Percentiles rank a stretch among this genome's conserved stretches.
Conservation (phyloP, 2,329 filamentous ascomycete genomes). For the Lecanoromycetidae sp. region DNA sequence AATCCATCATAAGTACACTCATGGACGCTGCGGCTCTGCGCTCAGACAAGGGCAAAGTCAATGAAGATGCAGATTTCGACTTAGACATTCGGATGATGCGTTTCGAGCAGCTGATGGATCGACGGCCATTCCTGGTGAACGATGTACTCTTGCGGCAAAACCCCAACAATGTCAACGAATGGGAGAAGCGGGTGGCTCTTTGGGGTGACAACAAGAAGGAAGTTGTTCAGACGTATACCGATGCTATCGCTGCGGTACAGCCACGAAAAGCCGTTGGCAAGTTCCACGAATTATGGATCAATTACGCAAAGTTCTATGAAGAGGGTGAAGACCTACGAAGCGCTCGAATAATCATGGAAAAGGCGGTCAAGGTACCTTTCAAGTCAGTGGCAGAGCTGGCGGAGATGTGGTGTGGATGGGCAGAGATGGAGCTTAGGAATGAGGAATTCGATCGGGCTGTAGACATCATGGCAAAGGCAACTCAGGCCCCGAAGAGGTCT, state of each 20-base stretch:
- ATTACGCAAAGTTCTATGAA: constrained; percentile 97
- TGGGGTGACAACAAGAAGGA: constrained; percentile 91
- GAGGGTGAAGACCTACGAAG: constrained; percentile 69
- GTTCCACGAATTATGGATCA: constrained; percentile 90
- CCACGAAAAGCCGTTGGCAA: constrained; percentile 89
- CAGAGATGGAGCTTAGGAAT: constrained; percentile 90
- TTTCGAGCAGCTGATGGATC: constrained; percentile 96
- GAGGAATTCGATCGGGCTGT: constrained; percentile 94
- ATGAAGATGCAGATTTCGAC: constrained; percentile 82
- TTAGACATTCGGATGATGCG: constrained; percentile 95
- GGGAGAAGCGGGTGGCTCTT: constrained; percentile 90
- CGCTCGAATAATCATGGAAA: constrained; percentile 89
- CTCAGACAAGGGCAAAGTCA: constrained; percentile 62
- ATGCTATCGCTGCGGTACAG: constrained; percentile 83
- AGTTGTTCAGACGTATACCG: constrained; percentile 85
- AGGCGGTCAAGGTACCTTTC: constrained; percentile 94
- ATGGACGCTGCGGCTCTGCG: constrained; percentile 77
- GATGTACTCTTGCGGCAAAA: constrained; percentile 93
- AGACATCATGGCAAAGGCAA: constrained; percentile 92
- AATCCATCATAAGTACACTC: constrained; percentile 79
- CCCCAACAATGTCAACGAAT: constrained; percentile 88
- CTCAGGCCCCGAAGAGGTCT: constrained; percentile 92
- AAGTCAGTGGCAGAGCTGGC: constrained; percentile 94
- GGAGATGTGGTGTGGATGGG: constrained; percentile 99
- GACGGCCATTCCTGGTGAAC: constrained; percentile 87